A percentile compares a stretch with the other conserved stretches of the same genome.
Conservation (phyloP, 169 alveolate species). For the Eimeria sp. region DNA sequence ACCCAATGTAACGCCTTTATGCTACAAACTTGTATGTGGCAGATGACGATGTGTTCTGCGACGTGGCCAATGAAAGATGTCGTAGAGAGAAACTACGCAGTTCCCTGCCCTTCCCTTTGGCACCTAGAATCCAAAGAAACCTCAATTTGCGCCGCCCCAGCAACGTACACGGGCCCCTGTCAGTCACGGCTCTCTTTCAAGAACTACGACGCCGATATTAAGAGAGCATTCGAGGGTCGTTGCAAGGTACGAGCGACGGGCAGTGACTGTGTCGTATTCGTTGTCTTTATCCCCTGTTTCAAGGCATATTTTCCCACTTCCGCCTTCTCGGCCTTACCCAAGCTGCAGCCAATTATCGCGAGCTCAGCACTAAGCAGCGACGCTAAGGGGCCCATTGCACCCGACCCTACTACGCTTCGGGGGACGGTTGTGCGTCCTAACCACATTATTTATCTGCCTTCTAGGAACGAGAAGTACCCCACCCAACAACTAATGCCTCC, state of each 20-base stretch:
- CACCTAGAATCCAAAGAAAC: constrained; percentile 56
- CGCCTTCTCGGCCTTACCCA: constrained; percentile 33
- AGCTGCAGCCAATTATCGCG: constrained; percentile 23
- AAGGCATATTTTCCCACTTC: constrained; percentile 76
- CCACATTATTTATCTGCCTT: constrained; percentile 67
- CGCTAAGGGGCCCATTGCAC: constrained; percentile 69
- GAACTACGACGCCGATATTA: constrained; percentile 44
- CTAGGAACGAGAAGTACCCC: constrained; percentile 2
- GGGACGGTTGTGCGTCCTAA: constrained; percentile 72
- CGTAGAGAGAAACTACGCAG: constrained; percentile 63
- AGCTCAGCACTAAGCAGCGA: background rate
- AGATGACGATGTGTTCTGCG: constrained; percentile 72
- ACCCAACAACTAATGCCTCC: constrained; percentile 35
- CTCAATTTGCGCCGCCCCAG: constrained; percentile 68
- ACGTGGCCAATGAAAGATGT: constrained; percentile 73
- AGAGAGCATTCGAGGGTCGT: constrained; percentile 71
- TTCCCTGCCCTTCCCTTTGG: constrained; percentile 78
- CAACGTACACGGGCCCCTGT: constrained; percentile 67
- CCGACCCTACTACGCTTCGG: constrained; percentile 31
- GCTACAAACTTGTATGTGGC: too few relatives aligned
- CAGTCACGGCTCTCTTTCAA: constrained; percentile 64
- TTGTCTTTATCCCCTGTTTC: background rate
- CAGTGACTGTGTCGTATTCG: background rate
- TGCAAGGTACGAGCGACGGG: constrained; percentile 63
- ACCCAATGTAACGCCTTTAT: background rate